Evolutionary conservation across 75 land plant species (phyloP).

Genomic region (Larix kaempferi): DNA sequence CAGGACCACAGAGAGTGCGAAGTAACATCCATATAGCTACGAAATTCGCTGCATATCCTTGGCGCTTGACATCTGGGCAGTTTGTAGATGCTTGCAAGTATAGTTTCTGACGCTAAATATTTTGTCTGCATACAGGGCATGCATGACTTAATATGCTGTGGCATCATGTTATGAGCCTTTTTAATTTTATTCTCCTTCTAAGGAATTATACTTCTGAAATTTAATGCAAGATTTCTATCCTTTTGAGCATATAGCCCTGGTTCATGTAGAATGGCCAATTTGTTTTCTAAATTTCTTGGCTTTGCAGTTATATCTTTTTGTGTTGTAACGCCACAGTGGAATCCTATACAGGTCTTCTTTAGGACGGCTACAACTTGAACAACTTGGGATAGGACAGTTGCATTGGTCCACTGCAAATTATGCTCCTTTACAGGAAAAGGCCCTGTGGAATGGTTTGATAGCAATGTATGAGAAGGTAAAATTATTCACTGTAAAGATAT

Average conservation of each 20-base stretch:
- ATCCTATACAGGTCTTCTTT: conserved; percentile 64
- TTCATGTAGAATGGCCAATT: not conserved
- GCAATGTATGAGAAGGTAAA: conserved; percentile 93
- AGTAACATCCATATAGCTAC: conserved; percentile 81
- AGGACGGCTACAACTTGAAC: conserved; percentile 72
- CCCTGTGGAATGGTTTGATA: conserved; percentile 92
- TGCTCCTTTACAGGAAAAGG: conserved; percentile 90
- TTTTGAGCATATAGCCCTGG: not conserved
- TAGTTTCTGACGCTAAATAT: conserved; percentile 5
- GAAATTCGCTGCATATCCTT: conserved; percentile 99
- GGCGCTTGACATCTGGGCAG: conserved; percentile 88
- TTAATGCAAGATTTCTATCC: not conserved
- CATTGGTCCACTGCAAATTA: conserved; percentile 99
- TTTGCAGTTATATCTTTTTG: not conserved
- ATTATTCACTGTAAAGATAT: not conserved
- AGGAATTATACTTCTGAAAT: not conserved
- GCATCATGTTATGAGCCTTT: not conserved
- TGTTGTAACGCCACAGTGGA: not conserved
- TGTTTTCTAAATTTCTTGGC: not conserved
- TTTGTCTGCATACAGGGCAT: not conserved
- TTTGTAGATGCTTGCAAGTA: conserved; percentile 95
- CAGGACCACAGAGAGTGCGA: conserved; percentile 45
- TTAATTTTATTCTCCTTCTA: not conserved
- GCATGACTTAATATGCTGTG: not conserved
- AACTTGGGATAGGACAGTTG: conserved; percentile 91